These are phyloP conservation scores for Pisolithus microcarpus DNA, from an alignment of 768 basidiomycete genomes.

Conservation along the genomic window DNA sequence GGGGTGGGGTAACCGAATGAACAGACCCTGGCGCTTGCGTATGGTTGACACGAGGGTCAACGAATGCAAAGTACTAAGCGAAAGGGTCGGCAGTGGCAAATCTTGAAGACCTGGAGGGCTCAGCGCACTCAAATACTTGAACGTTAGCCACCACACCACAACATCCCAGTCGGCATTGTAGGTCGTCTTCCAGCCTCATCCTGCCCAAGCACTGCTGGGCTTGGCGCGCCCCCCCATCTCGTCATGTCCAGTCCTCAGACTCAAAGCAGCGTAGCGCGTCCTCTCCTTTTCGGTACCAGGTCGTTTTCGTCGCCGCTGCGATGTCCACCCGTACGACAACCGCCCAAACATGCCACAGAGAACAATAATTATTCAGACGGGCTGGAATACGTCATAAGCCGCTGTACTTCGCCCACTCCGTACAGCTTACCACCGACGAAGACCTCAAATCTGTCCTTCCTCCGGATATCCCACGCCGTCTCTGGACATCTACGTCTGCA, in stretches of 20 bases:
- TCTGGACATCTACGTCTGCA: neutral
- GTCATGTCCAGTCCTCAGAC: neutral
- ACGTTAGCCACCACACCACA: neutral
- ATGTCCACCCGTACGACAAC: neutral
- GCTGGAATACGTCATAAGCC: neutral
- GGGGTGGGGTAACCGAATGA: neutral
- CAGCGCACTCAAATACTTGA: neutral
- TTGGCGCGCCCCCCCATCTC: neutral
- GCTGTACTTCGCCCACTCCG: constrained; percentile 1
- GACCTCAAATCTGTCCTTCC: neutral
- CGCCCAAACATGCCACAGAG: neutral
- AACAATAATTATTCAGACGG: neutral
- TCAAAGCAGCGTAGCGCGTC: neutral
- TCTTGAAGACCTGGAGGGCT: neutral
- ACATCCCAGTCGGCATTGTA: neutral
- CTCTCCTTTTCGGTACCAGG: neutral
- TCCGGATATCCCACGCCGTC: neutral
- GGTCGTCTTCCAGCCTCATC: neutral
- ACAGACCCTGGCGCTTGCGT: no score
- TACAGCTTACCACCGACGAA: neutral
- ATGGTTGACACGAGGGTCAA: neutral
- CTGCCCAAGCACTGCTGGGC: neutral
- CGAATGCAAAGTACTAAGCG: neutral
- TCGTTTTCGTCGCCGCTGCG: neutral
- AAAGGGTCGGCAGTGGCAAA: neutral